phyloP scores from a whole-genome alignment of 805 yeast species.

The Tetrapisispora fleetii region DNA sequence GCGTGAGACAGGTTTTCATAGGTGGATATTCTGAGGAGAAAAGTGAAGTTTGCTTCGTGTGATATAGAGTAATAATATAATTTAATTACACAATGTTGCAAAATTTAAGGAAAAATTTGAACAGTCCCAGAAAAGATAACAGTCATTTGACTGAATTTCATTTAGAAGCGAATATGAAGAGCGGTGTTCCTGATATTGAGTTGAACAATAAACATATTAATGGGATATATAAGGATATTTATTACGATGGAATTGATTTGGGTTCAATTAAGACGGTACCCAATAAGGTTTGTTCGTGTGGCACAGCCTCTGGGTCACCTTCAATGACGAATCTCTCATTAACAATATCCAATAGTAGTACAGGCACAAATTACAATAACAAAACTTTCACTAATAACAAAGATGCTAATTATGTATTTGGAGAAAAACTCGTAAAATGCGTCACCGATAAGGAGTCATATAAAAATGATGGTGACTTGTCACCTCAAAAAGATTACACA shows the following conservation, averaged over 20 bases:
- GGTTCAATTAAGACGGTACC: neutral
- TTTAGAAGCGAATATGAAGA: neutral
- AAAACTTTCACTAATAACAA: neutral
- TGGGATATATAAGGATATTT: neutral
- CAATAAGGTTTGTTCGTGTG: neutral
- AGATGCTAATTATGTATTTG: neutral
- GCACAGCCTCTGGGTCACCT: neutral
- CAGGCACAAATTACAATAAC: neutral
- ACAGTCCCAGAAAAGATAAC: neutral
- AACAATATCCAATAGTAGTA: neutral
- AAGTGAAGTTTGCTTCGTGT: no score
- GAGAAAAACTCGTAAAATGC: neutral
- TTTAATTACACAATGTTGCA: neutral
- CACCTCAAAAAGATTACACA: neutral
- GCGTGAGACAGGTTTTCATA: no score
- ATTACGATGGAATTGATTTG: neutral
- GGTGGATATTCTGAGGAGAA: no score
- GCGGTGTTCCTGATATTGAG: neutral
- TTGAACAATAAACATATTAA: neutral
- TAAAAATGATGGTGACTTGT: neutral
- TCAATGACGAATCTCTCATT: neutral
- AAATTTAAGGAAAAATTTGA: constrained; percentile 1
- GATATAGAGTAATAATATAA: neutral
- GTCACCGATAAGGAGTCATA: neutral
- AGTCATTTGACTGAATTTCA: neutral